These are phyloP conservation scores for Claviceps purpurea DNA, from an alignment of 2,329 filamentous ascomycete species.

Conservation along the genomic window DNA sequence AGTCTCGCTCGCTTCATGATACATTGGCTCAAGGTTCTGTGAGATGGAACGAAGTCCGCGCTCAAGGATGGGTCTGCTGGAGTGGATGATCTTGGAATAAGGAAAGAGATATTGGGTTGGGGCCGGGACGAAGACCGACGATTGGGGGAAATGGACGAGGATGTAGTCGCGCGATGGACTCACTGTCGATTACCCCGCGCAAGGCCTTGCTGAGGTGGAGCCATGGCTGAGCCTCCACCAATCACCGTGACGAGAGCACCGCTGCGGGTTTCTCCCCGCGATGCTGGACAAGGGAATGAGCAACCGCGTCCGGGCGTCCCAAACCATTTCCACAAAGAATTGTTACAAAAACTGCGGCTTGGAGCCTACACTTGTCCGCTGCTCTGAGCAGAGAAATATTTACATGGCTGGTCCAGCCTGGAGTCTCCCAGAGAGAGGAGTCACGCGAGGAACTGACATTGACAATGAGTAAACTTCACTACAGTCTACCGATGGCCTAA, in stretches of 20 bases:
- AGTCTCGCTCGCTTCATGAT: conserved; percentile 13
- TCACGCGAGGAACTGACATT: no score
- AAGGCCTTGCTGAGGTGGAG: neutral
- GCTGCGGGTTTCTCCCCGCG: conserved; percentile 15
- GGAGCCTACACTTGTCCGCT: no score
- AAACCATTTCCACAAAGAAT: no score
- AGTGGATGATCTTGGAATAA: neutral
- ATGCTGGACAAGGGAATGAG: no score
- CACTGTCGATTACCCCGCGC: neutral
- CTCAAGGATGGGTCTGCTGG: conserved; percentile 20
- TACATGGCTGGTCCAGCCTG: no score
- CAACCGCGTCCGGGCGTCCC: no score
- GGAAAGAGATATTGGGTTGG: neutral
- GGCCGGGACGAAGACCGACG: conserved; percentile 7
- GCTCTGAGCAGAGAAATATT: no score
- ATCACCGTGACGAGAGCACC: neutral
- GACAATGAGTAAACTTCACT: no score
- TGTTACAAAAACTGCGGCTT: no score
- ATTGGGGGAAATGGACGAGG: neutral
- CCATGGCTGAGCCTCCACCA: no score
- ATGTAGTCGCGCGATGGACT: neutral
- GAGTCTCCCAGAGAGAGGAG: no score
- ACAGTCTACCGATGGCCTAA: no score
- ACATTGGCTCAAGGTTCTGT: neutral
- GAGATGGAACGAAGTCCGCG: conserved; percentile 6